Evolutionary conservation across 345 rosid species (phyloP), one percentile per base, ranked within the genome.

Genomic region (Eucalyptus fibrosa): DNA sequence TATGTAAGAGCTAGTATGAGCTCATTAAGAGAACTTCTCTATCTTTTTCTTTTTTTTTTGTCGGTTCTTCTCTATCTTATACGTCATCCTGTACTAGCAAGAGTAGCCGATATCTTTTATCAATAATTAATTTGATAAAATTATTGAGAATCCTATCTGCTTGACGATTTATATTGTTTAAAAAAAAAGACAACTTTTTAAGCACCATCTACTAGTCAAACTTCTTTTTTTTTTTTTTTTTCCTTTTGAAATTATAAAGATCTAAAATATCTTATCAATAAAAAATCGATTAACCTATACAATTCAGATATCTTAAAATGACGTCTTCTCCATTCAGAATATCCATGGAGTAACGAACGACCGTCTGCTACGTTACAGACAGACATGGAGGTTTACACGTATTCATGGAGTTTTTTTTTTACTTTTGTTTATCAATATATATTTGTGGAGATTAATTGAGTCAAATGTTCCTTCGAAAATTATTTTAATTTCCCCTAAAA

Each of bases 161-260:
- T 21, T 1, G 3, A 7, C 0, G 3, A 6, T 40, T 40, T 37
- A 77, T 14, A 21, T 7, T 12, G 0, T 65, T 32, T 15, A n/a
- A 50, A 50, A 50, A 14, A 50, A 50, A 50, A 50, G 51, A 14
- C 17, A 50, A 50, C 17, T 50, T 50, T 65, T 67, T 67, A 32
- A 32, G 12, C 44, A 34, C 1, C 7, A 18, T 19, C 10, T 72
- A 18, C 7, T 18, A 2, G 82, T 34, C 26, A 72, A 72, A 17
- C 7, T 17, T 34, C 21, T 34, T 34, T 72, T 32, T 15, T 34
- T 72, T 15, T 34, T 72, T 18, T 72, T 16, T 32, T 18, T 18
- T 69, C 3, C 40, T 32, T 67, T 72, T 72, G 44, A 72, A 72
- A 72, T 34, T 12, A 18, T 19, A 21, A 34, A 72, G 8, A 69